Evolutionary conservation across 1,284 basidiomycete species (phyloP), one percentile per base, ranked within the genome.

Genomic region (Fomitopsis pinicola): DNA sequence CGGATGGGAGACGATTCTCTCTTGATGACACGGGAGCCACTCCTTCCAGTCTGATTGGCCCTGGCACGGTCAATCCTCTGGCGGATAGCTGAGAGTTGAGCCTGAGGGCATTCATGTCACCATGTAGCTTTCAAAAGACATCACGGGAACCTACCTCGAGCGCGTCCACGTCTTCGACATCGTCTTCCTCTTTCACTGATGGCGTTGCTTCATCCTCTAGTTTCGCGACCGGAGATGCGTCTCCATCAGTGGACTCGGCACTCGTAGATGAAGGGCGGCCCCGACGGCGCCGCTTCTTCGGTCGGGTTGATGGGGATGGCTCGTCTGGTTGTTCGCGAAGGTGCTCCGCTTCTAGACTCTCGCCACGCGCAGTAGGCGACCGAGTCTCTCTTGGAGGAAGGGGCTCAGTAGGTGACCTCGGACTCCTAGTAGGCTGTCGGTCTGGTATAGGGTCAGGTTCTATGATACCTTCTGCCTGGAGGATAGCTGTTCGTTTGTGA

Each of bases 401-500:
- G 38, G 12, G 14, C 14, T 40, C 38, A 10, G 35, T 7, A 7
- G 38, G 38, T 3, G 38, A 10, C 3, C 38, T 40, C 9, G 38
- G 38, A 40, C 12, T 46, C 6, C 22, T 8, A 26, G 7, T 7
- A 22, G 4, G 45, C 2, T 7, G 8, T n/a, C 10, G 19, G 8
- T 14, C 19, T 19, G n/a, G 22, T 19, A 4, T 19, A 5, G 50
- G 50, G 5, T 7, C 3, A 10, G 14, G 14, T 6, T 22, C 14
- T 6, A 66, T 62, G 19, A 64, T 59, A 3, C 59, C 65, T 19
- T 63, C 57, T 5, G 65, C 65, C 54, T 64, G 59, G 2, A 66
- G 57, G 38, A 63, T 54, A 3, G 45, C 65, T 66, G 46, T 30
- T 22, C 6, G 5, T 36, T 19, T 30, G 30, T 50, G 28, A 35